Conservation (phyloP, 2,329 filamentous ascomycete genomes). For the Penicillium oxalicum region DNA sequence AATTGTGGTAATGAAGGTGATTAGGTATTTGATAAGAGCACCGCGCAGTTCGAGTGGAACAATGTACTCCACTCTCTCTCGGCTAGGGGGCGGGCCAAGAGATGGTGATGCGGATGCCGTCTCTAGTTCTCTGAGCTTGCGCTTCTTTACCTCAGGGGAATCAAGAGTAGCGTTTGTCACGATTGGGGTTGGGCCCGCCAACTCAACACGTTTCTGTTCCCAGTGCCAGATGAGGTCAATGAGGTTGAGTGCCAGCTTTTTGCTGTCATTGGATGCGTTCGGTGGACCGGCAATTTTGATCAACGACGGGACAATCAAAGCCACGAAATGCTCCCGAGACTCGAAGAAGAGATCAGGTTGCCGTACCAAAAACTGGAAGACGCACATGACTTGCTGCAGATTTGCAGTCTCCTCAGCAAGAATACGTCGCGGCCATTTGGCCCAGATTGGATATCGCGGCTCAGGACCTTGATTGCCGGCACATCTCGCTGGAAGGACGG, state of each 20-base stretch:
- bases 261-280: slow-evolving; percentile 82
- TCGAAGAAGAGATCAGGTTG: slow-evolving; percentile 94
- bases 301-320: slow-evolving; percentile 80
- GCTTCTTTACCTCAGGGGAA: slow-evolving; percentile 69
- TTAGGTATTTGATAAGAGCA: slow-evolving; percentile 87
- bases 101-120: slow-evolving; percentile 46
- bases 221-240: slow-evolving; percentile 88
- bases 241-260: slow-evolving; percentile 83
- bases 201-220: slow-evolving; percentile 76
- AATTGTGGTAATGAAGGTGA: slow-evolving; percentile 88
- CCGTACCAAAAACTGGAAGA: slow-evolving; percentile 92
- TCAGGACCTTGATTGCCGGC: slow-evolving; percentile 54
- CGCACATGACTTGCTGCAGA: slow-evolving; percentile 89
- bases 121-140: slow-evolving; percentile 62
- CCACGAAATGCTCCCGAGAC: slow-evolving; percentile 81
- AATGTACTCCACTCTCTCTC: slow-evolving; percentile 59
- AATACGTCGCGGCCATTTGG: slow-evolving; percentile 81
- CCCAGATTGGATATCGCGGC: slow-evolving; percentile 73
- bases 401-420: slow-evolving; percentile 92
- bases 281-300: slow-evolving; percentile 76
- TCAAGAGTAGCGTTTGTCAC: slow-evolving; percentile 47
- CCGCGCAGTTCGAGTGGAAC: slow-evolving; percentile 63
- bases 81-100: slow-evolving; percentile 37
- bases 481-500: slow-evolving; percentile 76
- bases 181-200: slow-evolving; percentile 38